phyloP scores from a whole-genome alignment of 441 rosid genomes.

The Metrosideros polymorpha region DNA sequence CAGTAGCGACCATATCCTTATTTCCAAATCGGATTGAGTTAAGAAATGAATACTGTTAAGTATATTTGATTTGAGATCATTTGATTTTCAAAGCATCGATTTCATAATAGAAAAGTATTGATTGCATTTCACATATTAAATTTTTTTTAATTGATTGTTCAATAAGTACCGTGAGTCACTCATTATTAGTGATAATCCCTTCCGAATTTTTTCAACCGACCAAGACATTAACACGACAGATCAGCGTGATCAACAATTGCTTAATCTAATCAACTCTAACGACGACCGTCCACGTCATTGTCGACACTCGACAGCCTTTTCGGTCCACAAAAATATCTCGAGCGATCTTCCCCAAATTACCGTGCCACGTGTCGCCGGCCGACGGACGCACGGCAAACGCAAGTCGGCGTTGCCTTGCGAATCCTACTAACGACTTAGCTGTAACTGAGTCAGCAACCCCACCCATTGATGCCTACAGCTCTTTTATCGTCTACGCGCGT shows the following conservation, averaged over 20 bases:
- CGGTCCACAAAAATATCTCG: background rate
- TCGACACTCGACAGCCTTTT: background rate
- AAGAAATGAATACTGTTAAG: no score
- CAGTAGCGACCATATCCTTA: background rate
- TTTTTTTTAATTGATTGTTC: background rate
- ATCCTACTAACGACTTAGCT: background rate
- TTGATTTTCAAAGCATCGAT: background rate
- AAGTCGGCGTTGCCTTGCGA: background rate
- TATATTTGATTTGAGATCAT: background rate
- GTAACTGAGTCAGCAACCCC: background rate
- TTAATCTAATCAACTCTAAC: background rate
- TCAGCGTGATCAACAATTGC: background rate
- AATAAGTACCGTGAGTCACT: background rate
- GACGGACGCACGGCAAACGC: background rate
- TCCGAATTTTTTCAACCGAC: background rate
- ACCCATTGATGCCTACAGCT: background rate
- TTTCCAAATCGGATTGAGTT: background rate
- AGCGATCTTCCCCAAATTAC: background rate
- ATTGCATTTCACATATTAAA: background rate
- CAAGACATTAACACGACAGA: background rate
- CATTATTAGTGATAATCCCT: no score
- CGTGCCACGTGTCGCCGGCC: background rate
- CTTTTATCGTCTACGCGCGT: background rate
- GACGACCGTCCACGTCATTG: background rate
- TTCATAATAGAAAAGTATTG: rapidly evolving